phyloP scores from a whole-genome alignment of 805 yeast genomes.

The Candida oleophila region DNA sequence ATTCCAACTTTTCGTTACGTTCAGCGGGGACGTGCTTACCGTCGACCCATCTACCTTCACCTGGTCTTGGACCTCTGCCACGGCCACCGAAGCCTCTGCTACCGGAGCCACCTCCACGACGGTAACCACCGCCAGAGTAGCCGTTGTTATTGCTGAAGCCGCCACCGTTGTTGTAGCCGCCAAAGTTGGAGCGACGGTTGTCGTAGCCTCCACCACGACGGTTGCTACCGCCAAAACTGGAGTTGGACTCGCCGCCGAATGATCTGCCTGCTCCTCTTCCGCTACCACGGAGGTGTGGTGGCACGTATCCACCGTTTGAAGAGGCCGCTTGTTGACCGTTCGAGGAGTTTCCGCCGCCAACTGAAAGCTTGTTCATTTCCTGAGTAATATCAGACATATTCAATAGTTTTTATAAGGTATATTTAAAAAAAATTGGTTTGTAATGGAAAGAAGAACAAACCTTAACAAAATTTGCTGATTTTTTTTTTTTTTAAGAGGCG shows the following conservation, averaged over 20 bases:
- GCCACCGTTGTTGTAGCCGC: conserved; percentile 25
- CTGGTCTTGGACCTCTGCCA: conserved; percentile 39
- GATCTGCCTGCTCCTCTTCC: conserved; percentile 13
- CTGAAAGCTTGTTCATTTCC: conserved; percentile 56
- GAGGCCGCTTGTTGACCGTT: conserved; percentile 8
- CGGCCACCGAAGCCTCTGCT: conserved; percentile 24
- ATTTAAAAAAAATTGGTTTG: conserved; percentile 3
- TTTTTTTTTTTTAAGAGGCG: not conserved
- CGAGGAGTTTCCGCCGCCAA: conserved; percentile 18
- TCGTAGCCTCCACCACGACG: conserved; percentile 26
- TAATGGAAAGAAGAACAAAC: conserved; percentile 5
- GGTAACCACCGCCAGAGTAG: conserved; percentile 14
- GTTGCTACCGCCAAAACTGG: no score
- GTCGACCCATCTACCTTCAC: conserved; percentile 80
- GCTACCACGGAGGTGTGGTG: conserved; percentile 50
- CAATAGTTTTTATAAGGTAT: conserved; percentile 10
- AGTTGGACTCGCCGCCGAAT: conserved; percentile 14
- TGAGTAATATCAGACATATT: conserved; percentile 61
- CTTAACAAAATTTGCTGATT: not conserved
- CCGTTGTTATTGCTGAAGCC: conserved; percentile 21
- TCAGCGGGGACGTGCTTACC: conserved; percentile 88
- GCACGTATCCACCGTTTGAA: conserved; percentile 43
- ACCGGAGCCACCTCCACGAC: conserved; percentile 22
- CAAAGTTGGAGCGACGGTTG: conserved; percentile 21
- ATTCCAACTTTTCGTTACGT: conserved; percentile 66